Conservation (phyloP, 1,284 basidiomycete genomes). For the Pholiota adiposa region DNA sequence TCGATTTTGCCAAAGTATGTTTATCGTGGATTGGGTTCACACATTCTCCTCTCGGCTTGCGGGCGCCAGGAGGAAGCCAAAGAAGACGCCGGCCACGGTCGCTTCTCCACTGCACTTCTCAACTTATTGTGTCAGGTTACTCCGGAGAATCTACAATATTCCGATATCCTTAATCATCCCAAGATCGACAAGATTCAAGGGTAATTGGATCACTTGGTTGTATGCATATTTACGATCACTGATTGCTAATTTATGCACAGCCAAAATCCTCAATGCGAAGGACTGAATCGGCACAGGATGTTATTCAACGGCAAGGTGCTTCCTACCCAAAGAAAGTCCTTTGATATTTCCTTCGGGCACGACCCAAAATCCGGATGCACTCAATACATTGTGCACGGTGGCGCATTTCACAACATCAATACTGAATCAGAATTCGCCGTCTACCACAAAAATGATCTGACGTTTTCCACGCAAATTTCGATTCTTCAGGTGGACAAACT, state of each 20-base stretch:
- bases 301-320: not conserved
- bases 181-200: not conserved
- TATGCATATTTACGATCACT: not conserved
- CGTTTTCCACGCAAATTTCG: not conserved
- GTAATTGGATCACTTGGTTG: not conserved
- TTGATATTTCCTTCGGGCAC: not conserved
- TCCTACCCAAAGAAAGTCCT: not conserved
- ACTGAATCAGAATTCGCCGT: not conserved
- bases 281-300: not conserved
- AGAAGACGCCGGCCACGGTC: constrained; percentile 7
- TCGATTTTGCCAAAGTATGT: too few species aligned
- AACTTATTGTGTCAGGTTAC: constrained; percentile 2
- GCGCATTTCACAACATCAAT: not conserved
- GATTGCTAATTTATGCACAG: not conserved
- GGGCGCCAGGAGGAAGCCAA: not conserved
- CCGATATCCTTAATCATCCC: not conserved
- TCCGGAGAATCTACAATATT: constrained; percentile 9
- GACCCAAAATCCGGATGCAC: not conserved
- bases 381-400: not conserved
- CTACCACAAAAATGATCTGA: not conserved
- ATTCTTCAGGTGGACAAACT: not conserved
- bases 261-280: constrained; percentile 6
- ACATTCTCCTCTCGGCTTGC: constrained; percentile 17
- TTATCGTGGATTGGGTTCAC: constrained; percentile 3
- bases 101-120: constrained; percentile 14